Conservation (phyloP, 2,329 filamentous ascomycete species). For the Neonectria magnoliae region DNA sequence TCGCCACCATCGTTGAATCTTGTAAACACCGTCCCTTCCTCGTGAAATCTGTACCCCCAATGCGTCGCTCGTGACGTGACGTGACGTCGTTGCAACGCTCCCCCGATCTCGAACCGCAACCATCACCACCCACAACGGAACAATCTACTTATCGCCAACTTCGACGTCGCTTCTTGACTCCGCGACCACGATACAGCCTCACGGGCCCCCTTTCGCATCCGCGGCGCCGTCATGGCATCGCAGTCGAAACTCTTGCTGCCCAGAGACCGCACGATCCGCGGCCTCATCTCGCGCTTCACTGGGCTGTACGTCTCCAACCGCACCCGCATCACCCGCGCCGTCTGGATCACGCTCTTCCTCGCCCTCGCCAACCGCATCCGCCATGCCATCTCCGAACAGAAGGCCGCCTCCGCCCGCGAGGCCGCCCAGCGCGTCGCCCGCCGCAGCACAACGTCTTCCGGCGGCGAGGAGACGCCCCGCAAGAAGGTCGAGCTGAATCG, state of each 20-base stretch:
- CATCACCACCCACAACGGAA: neutral
- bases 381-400: conserved; percentile 92
- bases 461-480: conserved; percentile 54
- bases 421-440: conserved; percentile 63
- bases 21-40: neutral
- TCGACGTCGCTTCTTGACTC: neutral
- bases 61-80: conserved; percentile 34
- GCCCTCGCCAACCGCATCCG: conserved; percentile 88
- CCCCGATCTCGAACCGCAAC: neutral
- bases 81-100: conserved; percentile 36
- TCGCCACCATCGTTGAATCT: neutral
- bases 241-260: conserved; percentile 76
- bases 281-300: conserved; percentile 73
- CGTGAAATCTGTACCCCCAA: conserved; percentile 21
- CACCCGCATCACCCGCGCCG: conserved; percentile 81
- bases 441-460: conserved; percentile 60
- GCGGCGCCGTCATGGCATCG: conserved; percentile 67
- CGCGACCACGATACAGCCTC: neutral
- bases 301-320: conserved; percentile 81
- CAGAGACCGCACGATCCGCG: conserved; percentile 71
- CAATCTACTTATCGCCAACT: neutral
- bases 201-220: conserved; percentile 4
- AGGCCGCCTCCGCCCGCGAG: conserved; percentile 79
- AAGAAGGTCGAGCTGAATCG: conserved; percentile 93
- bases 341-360: conserved; percentile 85